Evolutionary conservation across 495 filamentous ascomycete genomes (phyloP).

Genomic region (Tuber microsphaerosporum): DNA sequence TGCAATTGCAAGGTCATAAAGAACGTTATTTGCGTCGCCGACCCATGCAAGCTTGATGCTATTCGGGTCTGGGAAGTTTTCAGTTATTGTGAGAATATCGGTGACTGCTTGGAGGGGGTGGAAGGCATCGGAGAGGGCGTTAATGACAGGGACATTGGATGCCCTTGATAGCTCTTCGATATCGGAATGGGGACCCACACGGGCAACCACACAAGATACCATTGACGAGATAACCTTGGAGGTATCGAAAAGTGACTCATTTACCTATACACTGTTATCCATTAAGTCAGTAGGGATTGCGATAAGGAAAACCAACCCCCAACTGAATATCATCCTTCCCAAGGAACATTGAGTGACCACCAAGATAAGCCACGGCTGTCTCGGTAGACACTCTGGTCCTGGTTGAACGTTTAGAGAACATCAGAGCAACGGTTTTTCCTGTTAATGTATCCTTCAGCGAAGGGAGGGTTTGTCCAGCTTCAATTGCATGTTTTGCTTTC

Average conservation of each 20-base stretch:
- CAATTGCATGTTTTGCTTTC: conserved; percentile 67
- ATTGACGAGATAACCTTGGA: conserved; percentile 84
- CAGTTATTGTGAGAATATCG: conserved; percentile 83
- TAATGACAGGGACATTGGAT: conserved; percentile 85
- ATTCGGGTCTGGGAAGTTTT: conserved; percentile 51
- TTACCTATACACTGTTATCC: conserved; percentile 49
- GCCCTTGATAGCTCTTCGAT: conserved; percentile 69
- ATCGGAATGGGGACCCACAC: conserved; percentile 76
- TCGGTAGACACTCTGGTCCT: conserved; percentile 89
- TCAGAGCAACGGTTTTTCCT: conserved; percentile 83
- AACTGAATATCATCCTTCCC: conserved; percentile 92
- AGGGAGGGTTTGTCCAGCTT: conserved; percentile 51
- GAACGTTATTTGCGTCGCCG: conserved; percentile 93
- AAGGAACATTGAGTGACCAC: conserved; percentile 92
- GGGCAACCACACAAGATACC: conserved; percentile 82
- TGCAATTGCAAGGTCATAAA: conserved; percentile 82
- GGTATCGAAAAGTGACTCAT: conserved; percentile 86
- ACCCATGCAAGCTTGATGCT: conserved; percentile 69
- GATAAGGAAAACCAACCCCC: conserved; percentile 53
- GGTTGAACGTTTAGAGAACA: conserved; percentile 91
- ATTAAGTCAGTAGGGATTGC: neutral
- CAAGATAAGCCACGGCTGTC: conserved; percentile 70
- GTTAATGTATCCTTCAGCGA: conserved; percentile 54
- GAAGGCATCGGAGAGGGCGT: conserved; percentile 78
- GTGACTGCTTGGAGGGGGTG: conserved; percentile 91